A percentile compares a stretch with the other conserved stretches of the same genome.
Evolutionary conservation across 495 filamentous ascomycete species (phyloP).

Genomic region (Aspergillus wentii): DNA sequence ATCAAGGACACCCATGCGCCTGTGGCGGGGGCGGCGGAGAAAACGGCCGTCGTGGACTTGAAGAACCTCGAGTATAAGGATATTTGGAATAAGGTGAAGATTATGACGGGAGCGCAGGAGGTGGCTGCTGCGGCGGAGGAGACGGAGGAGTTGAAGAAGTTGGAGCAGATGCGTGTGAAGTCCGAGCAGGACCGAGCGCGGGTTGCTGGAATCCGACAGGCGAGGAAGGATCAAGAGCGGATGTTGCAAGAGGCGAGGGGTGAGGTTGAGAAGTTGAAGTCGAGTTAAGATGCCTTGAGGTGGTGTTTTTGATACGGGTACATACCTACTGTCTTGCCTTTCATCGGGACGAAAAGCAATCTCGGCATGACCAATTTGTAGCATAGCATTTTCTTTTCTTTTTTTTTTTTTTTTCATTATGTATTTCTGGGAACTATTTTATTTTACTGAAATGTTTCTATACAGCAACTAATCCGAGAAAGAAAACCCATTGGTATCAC

Average conservation of each 20-base stretch:
- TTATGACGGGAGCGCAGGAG: conserved; percentile 60
- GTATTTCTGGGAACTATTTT: conserved; percentile 21
- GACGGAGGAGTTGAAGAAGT: conserved; percentile 48
- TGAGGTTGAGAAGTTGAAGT: conserved; percentile 37
- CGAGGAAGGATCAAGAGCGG: conserved; percentile 57
- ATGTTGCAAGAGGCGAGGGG: conserved; percentile 57
- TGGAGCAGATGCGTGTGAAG: conserved; percentile 51
- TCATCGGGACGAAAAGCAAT: conserved; percentile 6
- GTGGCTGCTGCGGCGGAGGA: conserved; percentile 60
- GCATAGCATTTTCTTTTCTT: conserved; percentile 32
- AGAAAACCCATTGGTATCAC: conserved; percentile 1
- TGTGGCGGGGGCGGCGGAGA: conserved; percentile 24
- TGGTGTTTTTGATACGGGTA: conserved; percentile 2
- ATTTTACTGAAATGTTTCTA: conserved; percentile 6
- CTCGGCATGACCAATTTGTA: conserved; percentile 25
- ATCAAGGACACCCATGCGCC: conserved; percentile 34
- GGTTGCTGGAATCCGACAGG: conserved; percentile 50
- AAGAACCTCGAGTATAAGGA: conserved; percentile 35
- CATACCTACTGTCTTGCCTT: too few relatives aligned
- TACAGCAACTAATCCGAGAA: too few relatives aligned
- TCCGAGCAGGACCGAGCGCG: conserved; percentile 51
- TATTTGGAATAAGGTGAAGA: conserved; percentile 66
- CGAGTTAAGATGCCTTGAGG: conserved; percentile 19
- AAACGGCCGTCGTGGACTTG: conserved; percentile 28
- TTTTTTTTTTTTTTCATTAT: conserved; percentile 16